phyloP scores from a whole-genome alignment of 2,329 filamentous ascomycete genomes.

The Neurospora sp. region DNA sequence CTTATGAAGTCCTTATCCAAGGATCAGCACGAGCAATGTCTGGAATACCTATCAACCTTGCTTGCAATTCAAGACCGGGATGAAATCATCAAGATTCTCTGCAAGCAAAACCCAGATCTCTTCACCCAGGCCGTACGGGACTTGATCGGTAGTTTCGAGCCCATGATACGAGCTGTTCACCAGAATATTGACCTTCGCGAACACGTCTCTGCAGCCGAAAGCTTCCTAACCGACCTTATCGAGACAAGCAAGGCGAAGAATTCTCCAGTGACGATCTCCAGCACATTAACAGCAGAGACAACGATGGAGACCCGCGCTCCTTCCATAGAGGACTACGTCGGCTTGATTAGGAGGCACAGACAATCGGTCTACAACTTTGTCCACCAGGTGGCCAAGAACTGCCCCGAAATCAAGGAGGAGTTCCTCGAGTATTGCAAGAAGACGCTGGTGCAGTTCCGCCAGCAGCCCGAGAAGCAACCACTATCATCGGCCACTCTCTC shows the following conservation, averaged over 20 bases:
- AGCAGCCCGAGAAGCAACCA: conserved; percentile 5
- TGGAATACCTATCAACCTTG: conserved; percentile 62
- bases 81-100: conserved; percentile 56
- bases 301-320: conserved; percentile 33
- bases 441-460: conserved; percentile 46
- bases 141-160: conserved; percentile 58
- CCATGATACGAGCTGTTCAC: conserved; percentile 63
- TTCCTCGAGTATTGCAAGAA: conserved; percentile 53
- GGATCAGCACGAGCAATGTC: conserved; percentile 51
- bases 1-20: conserved; percentile 41
- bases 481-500: not conserved
- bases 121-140: conserved; percentile 61
- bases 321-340: conserved; percentile 63
- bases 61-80: conserved; percentile 66
- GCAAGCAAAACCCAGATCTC: conserved; percentile 59
- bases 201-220: conserved; percentile 56
- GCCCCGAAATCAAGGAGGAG: conserved; percentile 52
- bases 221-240: conserved; percentile 63
- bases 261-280: conserved; percentile 4
- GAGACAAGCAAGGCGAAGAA: conserved; percentile 41
- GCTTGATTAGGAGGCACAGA: conserved; percentile 55
- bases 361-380: conserved; percentile 58
- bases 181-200: conserved; percentile 61
- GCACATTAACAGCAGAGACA: conserved; percentile 1
- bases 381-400: conserved; percentile 58